Evolutionary conservation across 73 alveolate genomes (phyloP).

Genomic region (Paramecium caudatum): DNA sequence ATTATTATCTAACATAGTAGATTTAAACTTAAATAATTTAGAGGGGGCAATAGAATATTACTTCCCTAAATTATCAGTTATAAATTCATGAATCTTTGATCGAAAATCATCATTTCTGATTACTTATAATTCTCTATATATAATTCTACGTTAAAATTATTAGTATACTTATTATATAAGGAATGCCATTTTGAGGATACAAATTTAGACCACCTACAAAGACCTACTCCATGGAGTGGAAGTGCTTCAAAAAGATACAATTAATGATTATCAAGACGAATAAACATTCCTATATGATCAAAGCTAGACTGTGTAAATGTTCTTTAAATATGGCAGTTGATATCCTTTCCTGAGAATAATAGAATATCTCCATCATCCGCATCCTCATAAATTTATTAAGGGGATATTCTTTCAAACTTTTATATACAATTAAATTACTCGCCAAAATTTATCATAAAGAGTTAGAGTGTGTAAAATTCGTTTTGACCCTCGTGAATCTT

Average conservation of each 20-base stretch:
- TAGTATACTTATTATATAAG: slow-evolving; percentile 56
- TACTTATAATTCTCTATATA: slow-evolving; percentile 77
- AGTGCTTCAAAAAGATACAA: slow-evolving; percentile 80
- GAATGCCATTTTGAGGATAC: slow-evolving; percentile 75
- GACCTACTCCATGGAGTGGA: slow-evolving; percentile 78
- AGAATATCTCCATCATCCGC: slow-evolving; percentile 92
- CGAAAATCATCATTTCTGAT: slow-evolving; percentile 79
- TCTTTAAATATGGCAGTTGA: slow-evolving; percentile 82
- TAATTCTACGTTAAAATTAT: slow-evolving; percentile 61
- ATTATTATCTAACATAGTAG: slow-evolving; percentile 61
- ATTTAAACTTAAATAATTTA: slow-evolving; percentile 74
- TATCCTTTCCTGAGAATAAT: slow-evolving; percentile 83
- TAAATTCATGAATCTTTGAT: slow-evolving; percentile 78
- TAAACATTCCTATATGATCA: slow-evolving; percentile 81
- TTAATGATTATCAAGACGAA: slow-evolving; percentile 74
- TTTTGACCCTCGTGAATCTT: slow-evolving; percentile 26
- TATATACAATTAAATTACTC: neutral
- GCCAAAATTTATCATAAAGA: slow-evolving; percentile 20
- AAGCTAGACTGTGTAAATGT: slow-evolving; percentile 80
- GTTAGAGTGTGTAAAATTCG: neutral
- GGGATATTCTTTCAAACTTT: slow-evolving; percentile 72
- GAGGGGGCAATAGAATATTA: slow-evolving; percentile 77
- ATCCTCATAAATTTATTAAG: slow-evolving; percentile 68
- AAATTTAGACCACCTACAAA: slow-evolving; percentile 80
- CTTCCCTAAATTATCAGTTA: slow-evolving; percentile 82